Percentiles rank a stretch among this genome's conserved stretches.
Conservation (phyloP, 805 yeast genomes). For the Myxozyma udenii region DNA sequence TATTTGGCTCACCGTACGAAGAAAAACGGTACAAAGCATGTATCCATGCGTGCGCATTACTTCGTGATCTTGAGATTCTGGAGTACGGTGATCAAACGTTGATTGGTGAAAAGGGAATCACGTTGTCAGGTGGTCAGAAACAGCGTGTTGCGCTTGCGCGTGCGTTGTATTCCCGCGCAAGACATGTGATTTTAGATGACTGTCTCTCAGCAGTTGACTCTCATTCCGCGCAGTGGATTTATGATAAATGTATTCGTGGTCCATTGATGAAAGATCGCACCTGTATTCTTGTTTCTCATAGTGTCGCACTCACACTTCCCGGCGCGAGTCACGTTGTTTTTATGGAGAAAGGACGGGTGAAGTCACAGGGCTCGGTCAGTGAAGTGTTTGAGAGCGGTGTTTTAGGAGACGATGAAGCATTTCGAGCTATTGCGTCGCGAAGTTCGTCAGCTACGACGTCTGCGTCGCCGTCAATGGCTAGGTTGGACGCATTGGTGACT, state of each 20-base stretch:
- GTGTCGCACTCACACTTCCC: slow-evolving; percentile 80
- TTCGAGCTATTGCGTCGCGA: slow-evolving; percentile 4
- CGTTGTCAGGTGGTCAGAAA: slow-evolving; percentile 95
- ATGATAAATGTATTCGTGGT: slow-evolving; percentile 88
- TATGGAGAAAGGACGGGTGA: slow-evolving; percentile 79
- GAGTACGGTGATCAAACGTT: slow-evolving; percentile 88
- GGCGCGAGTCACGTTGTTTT: slow-evolving; percentile 76
- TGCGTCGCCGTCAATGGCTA: no score
- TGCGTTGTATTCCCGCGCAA: slow-evolving; percentile 82
- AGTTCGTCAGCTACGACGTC: slow-evolving; percentile 8
- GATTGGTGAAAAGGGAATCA: slow-evolving; percentile 95
- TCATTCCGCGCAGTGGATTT: slow-evolving; percentile 89
- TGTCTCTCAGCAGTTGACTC: slow-evolving; percentile 96
- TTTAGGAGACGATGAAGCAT: slow-evolving; percentile 73
- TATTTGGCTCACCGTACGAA: slow-evolving; percentile 76
- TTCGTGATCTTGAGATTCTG: slow-evolving; percentile 80
- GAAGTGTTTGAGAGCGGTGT: slow-evolving; percentile 62
- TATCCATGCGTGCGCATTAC: slow-evolving; percentile 81
- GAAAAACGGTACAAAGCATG: slow-evolving; percentile 73
- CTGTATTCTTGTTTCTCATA: slow-evolving; percentile 86
- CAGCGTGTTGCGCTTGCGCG: slow-evolving; percentile 94
- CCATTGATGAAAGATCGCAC: slow-evolving; percentile 82
- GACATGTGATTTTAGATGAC: slow-evolving; percentile 81
- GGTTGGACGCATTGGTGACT: no score
- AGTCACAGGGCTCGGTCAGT: slow-evolving; percentile 77